Percentiles rank a stretch among this genome's conserved stretches.
These are phyloP conservation scores for Epichloe sylvatica DNA, from an alignment of 2,329 filamentous ascomycete species.

Conservation along the genomic window DNA sequence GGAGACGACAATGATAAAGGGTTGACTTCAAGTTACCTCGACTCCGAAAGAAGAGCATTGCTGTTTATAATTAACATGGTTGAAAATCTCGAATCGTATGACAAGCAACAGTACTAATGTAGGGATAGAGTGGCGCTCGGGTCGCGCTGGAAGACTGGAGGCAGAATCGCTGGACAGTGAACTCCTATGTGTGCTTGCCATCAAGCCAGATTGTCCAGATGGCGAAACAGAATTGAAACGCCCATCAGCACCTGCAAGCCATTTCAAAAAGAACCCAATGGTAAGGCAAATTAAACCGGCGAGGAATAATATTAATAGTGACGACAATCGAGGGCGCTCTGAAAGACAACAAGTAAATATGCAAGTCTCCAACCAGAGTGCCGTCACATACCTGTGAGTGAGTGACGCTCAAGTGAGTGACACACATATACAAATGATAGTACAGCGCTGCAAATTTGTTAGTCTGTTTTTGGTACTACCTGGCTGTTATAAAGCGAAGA, in stretches of 20 bases:
- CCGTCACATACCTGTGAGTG: slow-evolving; percentile 28
- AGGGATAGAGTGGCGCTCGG: slow-evolving; percentile 31
- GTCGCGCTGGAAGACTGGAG: slow-evolving; percentile 27
- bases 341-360: slow-evolving; percentile 8
- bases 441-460: slow-evolving; percentile 23
- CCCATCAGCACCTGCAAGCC: slow-evolving; percentile 33
- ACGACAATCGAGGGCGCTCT: slow-evolving; percentile 37
- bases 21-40: slow-evolving; percentile 22
- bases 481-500: background rate
- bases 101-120: slow-evolving; percentile 30
- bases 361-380: background rate
- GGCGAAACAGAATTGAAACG: slow-evolving; percentile 24
- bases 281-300: slow-evolving; percentile 28
- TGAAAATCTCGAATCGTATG: slow-evolving; percentile 33
- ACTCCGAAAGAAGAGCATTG: slow-evolving; percentile 38
- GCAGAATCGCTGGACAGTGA: slow-evolving; percentile 22
- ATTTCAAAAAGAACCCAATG: slow-evolving; percentile 28
- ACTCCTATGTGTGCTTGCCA: slow-evolving; percentile 9
- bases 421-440: slow-evolving; percentile 35
- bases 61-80: slow-evolving; percentile 30
- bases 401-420: slow-evolving; percentile 32
- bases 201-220: slow-evolving; percentile 8
- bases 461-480: background rate
- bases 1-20: background rate
- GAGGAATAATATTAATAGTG: slow-evolving; percentile 31